phyloP scores from a whole-genome alignment of 2,329 filamentous ascomycete species.

The Scedosporium boydii region DNA sequence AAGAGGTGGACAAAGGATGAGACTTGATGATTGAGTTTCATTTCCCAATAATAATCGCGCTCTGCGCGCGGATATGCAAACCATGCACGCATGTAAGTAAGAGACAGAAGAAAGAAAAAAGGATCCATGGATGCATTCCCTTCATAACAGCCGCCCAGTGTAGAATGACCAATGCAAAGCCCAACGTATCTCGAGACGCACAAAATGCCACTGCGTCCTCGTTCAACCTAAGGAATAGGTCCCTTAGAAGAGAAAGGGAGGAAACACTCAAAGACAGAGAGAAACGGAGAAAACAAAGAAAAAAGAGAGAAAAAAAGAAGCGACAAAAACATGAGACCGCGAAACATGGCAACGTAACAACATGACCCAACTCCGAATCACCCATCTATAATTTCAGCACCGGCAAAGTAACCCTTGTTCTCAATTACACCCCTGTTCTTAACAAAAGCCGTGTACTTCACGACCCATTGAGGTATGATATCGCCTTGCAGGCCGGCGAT shows the following conservation, averaged over 20 bases:
- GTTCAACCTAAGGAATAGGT: neutral
- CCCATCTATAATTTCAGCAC: slow-evolving; percentile 45
- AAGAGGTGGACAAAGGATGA: neutral
- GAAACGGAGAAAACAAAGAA: neutral
- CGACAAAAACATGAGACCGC: no score
- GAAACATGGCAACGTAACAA: no score
- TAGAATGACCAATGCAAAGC: neutral
- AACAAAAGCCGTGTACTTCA: slow-evolving; percentile 94
- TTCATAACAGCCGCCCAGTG: neutral
- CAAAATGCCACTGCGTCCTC: neutral
- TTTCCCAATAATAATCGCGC: neutral
- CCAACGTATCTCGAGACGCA: neutral
- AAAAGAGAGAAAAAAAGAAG: neutral
- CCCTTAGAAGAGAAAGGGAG: neutral
- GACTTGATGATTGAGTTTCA: neutral
- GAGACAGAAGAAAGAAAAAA: neutral
- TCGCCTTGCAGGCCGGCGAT: slow-evolving; percentile 60
- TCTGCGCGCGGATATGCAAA: neutral
- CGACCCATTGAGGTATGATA: slow-evolving; percentile 83
- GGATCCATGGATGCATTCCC: neutral
- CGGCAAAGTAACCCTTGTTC: slow-evolving; percentile 95
- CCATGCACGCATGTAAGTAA: neutral
- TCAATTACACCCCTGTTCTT: slow-evolving; percentile 91
- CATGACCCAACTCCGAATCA: neutral
- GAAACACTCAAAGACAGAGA: neutral